Evolutionary conservation across 768 basidiomycete species (phyloP), one percentile per base, ranked within the genome.

Genomic region (Lentinula edodes): DNA sequence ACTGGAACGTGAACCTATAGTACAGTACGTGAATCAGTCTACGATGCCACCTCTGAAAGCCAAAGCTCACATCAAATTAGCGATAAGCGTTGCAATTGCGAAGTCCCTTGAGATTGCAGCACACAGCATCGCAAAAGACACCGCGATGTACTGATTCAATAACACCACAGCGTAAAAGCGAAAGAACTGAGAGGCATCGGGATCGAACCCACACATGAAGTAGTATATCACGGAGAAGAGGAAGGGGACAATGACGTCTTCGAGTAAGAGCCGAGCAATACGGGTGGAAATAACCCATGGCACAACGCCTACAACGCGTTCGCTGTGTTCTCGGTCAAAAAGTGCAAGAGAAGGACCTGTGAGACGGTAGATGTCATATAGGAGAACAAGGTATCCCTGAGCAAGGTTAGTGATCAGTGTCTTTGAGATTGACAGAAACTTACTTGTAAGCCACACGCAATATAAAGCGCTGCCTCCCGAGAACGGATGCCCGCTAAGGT

Each of bases 141-240:
- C 84, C 41, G 75, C 79, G n/a, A 58, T 63, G 20, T 88, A 76
- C 0, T 82, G 79, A 66, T 80, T 89, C 42, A 88, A 72, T 9
- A 87, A 79, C 3, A 90, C 72, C 59, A 89, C 81, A 65, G 89
- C 75, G 10, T 89, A 71, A 71, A 83, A 90, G 63, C 88, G 89
- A 82, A 89, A 89, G 75, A 83, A 90, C 65, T 83, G 74, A 1
- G 79, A 78, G 1, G 87, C 82, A 28, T 81, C 74, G 2, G 73
- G 74, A 0, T 83, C 75, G 3, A 90, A 76, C 6, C 89, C 89
- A 8, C 85, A 86, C 88, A 90, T 87, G 82, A 84, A 85, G 63
- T 84, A 86, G 18, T 39, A 51, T 43, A 54, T 63, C n/a, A 54
- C 58, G 18, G 57, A 52, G 45, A 63, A 63, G n/a, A 63, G 52